Evolutionary conservation across 257 asterid genomes (phyloP), one percentile per base, ranked within the genome.

Genomic region (Cruciata laevipes): DNA sequence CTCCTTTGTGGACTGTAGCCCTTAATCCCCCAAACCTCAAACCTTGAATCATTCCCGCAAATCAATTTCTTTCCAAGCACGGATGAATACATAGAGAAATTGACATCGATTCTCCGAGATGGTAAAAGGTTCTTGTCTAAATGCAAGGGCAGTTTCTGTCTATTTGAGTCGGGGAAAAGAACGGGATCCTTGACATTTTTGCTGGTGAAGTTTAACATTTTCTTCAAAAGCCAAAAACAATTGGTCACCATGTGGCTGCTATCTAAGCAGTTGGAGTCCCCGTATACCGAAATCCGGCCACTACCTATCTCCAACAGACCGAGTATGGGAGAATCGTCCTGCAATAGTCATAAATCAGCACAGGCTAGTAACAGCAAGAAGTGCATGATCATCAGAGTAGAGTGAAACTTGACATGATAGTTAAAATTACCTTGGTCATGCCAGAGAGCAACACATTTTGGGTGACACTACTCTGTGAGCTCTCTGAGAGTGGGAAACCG

Each of bases 221-320:
- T 90, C 80, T 88, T 90, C 77, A 94, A 84, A 69, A 90, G 99
- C 95, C 96, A 91, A 70, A 83, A 90, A 79, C 99, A 94, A 77
- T 94, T 84, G 67, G 99, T 86, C 68, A 94, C 97, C 97, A 94
- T 94, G 76, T 94, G 99, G 86, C 97, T 94, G 84, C 99, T 88
- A 76, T 94, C 99, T 83, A 94, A 82, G 77, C 99, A 94, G 78
- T 94, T 94, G 75, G 99, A 94, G 71, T 94, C 99, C 64, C 99
- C 99, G 35, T 88, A 90, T n/a, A 88, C 95, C 1, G 90, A 85
- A 35, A 94, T 76, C 71, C 97, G 83, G 63, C 99, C 95, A 38
- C 76, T 78, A 49, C 92, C 89, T 69, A 74, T 75, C 83, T 87
- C 96, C 73, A 87, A 44, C 58, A 94, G 89, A 66, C 99, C 99